Evolutionary conservation across 2,329 filamentous ascomycete species (phyloP), one percentile per base, ranked within the genome.

Genomic region (Aspergillus neoniger): DNA sequence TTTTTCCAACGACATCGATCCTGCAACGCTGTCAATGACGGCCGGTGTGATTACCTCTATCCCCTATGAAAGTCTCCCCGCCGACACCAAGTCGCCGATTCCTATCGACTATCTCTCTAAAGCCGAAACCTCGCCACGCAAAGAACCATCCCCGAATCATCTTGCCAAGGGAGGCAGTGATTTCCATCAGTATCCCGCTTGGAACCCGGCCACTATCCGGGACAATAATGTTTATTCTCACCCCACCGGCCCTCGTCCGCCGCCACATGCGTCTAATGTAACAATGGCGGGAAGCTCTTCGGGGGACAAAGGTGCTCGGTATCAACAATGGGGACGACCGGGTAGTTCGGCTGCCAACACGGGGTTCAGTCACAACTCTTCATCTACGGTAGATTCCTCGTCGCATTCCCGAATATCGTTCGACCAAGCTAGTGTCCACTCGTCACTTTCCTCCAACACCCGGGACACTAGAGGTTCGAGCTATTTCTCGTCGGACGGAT

Each of bases 11-110:
- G 88, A 89, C 58, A 70, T 78, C n/a, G 84, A 87, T 68, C 69
- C 73, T 52, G 79, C 83, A 62, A 88, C 86, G 61, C 79, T 93
- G 63, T 89, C 90, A 72, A 88, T 88, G 80, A 88, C 87, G 72
- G 89, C 92, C 36, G 92, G 92, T 60, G 86, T 94, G 60, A 91
- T 96, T 71, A 92, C 92, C 36, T 89, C 91, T 28, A 93, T 97
- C 65, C 91, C 93, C 32, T 96, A 96, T 80, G 91, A 96, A 68
- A 87, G 81, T 69, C 82, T 89, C 30, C 74, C 83, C 54, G 74
- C 84, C 57, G 89, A 91, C 74, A 84, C 84, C 52, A 87, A 86
- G 71, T 89, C 88, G 23, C 89, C 91, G 5, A 84, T 91, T 60
- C 79, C 89, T 41, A 82, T 91, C 70, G 90, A 96, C 49, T 91